phyloP scores from a whole-genome alignment of 768 basidiomycete species.

The Suillus sp. region DNA sequence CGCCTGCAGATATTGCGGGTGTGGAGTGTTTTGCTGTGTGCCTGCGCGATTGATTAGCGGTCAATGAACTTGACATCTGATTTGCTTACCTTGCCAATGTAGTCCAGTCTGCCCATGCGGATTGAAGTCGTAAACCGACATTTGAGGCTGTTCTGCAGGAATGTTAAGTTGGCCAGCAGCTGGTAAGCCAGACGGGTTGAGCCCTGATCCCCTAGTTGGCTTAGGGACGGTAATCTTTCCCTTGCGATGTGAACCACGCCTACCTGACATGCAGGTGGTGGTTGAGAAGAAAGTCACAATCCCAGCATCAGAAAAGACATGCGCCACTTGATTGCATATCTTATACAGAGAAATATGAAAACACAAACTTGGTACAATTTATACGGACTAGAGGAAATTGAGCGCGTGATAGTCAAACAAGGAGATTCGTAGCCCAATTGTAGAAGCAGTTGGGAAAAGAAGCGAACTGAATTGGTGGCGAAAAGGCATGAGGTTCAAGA shows the following conservation, averaged over 20 bases:
- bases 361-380: neutral
- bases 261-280: neutral
- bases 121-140: neutral
- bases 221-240: neutral
- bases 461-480: neutral
- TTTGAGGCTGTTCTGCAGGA: neutral
- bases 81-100: no score
- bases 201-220: neutral
- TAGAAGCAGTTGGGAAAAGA: no score
- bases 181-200: neutral
- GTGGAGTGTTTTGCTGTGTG: no score
- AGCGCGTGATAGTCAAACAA: neutral
- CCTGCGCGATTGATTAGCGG: no score
- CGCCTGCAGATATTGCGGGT: no score
- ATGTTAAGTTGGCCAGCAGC: neutral
- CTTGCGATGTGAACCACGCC: neutral
- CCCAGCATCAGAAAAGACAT: neutral
- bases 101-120: neutral
- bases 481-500: neutral
- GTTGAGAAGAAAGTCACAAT: neutral
- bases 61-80: no score
- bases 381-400: neutral
- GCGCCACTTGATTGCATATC: neutral
- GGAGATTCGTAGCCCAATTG: no score
- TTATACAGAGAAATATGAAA: neutral